Evolutionary conservation across 2,329 filamentous ascomycete genomes (phyloP).

Genomic region (Nemania serpens): DNA sequence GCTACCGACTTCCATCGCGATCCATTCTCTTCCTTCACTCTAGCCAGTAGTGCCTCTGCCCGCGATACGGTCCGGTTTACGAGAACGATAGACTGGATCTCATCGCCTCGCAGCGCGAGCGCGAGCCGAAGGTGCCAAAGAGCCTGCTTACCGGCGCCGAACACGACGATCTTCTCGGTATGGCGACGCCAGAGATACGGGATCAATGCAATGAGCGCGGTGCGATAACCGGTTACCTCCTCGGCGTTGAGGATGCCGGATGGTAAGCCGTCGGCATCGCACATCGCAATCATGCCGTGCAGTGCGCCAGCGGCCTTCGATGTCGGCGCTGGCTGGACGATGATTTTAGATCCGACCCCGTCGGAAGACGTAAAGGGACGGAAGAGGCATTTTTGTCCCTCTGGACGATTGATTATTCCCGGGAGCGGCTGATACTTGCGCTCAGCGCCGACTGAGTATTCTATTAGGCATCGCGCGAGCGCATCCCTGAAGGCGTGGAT

Average conservation of each 20-base stretch:
- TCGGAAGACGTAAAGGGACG: constrained; percentile 22
- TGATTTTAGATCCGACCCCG: constrained; percentile 20
- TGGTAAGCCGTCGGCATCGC: constrained; percentile 21
- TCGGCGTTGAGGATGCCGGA: constrained; percentile 25
- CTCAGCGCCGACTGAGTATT: constrained; percentile 15
- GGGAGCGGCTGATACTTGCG: constrained; percentile 19
- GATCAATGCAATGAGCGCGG: constrained; percentile 21
- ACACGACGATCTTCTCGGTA: constrained; percentile 13
- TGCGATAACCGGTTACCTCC: constrained; percentile 24
- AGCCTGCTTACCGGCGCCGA: constrained; percentile 27
- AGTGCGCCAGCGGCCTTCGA: constrained; percentile 13
- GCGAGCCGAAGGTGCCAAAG: constrained; percentile 27
- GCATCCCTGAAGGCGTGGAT: constrained; percentile 12
- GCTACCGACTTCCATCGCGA: constrained; percentile 16
- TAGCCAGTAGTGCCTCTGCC: constrained; percentile 7
- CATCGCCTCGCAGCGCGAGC: constrained; percentile 22
- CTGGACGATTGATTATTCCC: constrained; percentile 18
- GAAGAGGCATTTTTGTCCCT: constrained; percentile 27
- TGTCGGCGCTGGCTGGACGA: constrained; percentile 20
- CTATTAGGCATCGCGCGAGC: constrained; percentile 8
- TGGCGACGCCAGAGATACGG: constrained; percentile 22
- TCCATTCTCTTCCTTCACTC: constrained; percentile 15
- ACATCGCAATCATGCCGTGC: constrained; percentile 24
- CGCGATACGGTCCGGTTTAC: constrained; percentile 20
- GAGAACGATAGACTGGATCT: constrained; percentile 19